These are phyloP conservation scores for Knufia fluminis DNA, from an alignment of 2,329 filamentous ascomycete species.

Conservation along the genomic window DNA sequence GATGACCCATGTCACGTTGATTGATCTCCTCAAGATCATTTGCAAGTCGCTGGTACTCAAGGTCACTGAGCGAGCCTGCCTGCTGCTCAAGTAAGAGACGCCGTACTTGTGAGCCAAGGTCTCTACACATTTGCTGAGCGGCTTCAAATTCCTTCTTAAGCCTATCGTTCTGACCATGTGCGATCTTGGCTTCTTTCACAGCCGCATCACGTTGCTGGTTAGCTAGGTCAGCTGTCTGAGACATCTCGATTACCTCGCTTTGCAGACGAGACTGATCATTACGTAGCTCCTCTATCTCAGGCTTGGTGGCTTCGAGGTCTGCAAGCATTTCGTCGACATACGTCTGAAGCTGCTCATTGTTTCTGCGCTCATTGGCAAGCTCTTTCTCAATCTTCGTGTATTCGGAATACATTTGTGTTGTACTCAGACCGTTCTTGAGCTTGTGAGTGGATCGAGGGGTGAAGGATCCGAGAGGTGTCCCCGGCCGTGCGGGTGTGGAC, in stretches of 20 bases:
- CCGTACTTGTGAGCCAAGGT: conserved; percentile 82
- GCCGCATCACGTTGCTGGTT: conserved; percentile 71
- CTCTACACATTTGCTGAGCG: conserved; percentile 74
- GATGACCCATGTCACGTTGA: conserved; percentile 64
- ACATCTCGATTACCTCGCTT: conserved; percentile 73
- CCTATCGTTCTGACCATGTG: conserved; percentile 60
- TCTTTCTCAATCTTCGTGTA: conserved; percentile 55
- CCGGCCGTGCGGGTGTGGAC: conserved; percentile 41
- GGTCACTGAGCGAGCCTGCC: conserved; percentile 67
- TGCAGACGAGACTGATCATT: conserved; percentile 72
- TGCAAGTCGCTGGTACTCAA: conserved; percentile 39
- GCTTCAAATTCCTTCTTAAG: conserved; percentile 61
- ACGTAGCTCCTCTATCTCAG: conserved; percentile 78
- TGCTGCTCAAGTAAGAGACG: conserved; percentile 81
- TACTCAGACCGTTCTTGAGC: conserved; percentile 42
- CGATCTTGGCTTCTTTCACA: conserved; percentile 68
- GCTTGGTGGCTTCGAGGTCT: conserved; percentile 74
- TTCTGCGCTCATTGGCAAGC: conserved; percentile 64
- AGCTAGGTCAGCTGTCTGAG: conserved; percentile 70
- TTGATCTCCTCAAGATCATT: conserved; percentile 33
- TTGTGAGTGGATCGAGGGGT: conserved; percentile 46
- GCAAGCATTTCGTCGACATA: conserved; percentile 79
- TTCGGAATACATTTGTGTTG: conserved; percentile 56
- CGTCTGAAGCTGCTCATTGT: conserved; percentile 62
- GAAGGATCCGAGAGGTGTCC: conserved; percentile 41